These are phyloP conservation scores for Phytopythium delawarense DNA, from an alignment of 352 stramenopile species.

Conservation along the genomic window DNA sequence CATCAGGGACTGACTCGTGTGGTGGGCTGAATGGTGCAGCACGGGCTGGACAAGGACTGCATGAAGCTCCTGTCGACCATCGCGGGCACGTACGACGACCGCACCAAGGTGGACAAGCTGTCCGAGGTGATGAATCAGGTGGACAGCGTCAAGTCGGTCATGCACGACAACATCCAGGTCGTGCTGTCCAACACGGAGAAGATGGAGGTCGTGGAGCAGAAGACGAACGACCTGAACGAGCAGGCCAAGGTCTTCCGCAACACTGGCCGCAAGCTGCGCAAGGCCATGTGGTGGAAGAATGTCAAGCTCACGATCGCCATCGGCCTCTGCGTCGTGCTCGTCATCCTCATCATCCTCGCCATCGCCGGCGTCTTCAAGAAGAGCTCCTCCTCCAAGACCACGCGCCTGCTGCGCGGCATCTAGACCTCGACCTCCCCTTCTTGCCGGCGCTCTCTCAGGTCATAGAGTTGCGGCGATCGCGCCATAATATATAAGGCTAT, in stretches of 20 bases:
- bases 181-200: slow-evolving; percentile 87
- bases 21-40: slow-evolving; percentile 17
- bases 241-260: slow-evolving; percentile 86
- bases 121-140: slow-evolving; percentile 82
- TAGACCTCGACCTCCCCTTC: neutral
- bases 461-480: neutral
- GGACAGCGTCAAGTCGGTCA: slow-evolving; percentile 75
- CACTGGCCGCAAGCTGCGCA: slow-evolving; percentile 70
- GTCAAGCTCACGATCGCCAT: slow-evolving; percentile 72
- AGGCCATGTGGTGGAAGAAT: slow-evolving; percentile 88
- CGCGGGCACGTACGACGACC: slow-evolving; percentile 73
- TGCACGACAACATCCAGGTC: slow-evolving; percentile 88
- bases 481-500: neutral
- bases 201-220: slow-evolving; percentile 86
- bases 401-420: slow-evolving; percentile 3
- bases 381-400: slow-evolving; percentile 25
- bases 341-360: slow-evolving; percentile 73
- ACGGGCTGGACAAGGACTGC: slow-evolving; percentile 76
- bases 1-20: neutral
- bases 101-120: slow-evolving; percentile 85
- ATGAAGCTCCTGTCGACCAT: slow-evolving; percentile 57
- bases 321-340: slow-evolving; percentile 52
- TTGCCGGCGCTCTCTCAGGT: neutral
- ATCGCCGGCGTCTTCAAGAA: slow-evolving; percentile 76
- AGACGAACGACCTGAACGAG: slow-evolving; percentile 84